A percentile compares a stretch with the other conserved stretches of the same genome.
Conservation (phyloP, 1,284 basidiomycete species). For the Neonothopanus nambi region DNA sequence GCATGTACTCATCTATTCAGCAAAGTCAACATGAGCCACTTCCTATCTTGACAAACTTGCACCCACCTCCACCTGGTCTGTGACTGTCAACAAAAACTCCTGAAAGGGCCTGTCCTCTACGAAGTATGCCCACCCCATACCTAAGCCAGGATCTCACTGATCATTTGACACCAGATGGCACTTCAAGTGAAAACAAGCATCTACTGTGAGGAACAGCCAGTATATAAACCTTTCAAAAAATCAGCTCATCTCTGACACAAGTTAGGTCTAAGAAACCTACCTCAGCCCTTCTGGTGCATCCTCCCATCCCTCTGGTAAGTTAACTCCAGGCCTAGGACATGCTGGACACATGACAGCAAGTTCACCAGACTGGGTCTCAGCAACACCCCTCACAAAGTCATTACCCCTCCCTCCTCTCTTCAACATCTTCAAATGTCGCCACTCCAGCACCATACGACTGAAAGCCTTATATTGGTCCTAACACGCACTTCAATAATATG, state of each 20-base stretch:
- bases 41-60: not conserved
- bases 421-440: too few species aligned
- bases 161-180: not conserved
- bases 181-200: conserved; percentile 22
- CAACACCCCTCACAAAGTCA: conserved; percentile 14
- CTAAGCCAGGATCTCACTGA: conserved; percentile 11
- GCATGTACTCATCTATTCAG: too few species aligned
- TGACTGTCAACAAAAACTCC: not conserved
- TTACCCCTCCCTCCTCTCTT: conserved; percentile 26
- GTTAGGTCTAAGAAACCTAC: too few species aligned
- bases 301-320: conserved; percentile 25
- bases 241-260: too few species aligned
- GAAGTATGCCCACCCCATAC: conserved; percentile 16
- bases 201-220: conserved; percentile 15
- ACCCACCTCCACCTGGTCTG: conserved; percentile 12
- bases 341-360: conserved; percentile 30
- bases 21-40: conserved; percentile 7
- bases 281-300: too few species aligned
- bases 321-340: conserved; percentile 28
- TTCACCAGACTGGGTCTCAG: conserved; percentile 16
- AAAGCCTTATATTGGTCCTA: conserved; percentile 29
- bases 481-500: not conserved
- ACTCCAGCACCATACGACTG: too few species aligned
- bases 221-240: conserved; percentile 22
- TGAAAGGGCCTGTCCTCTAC: conserved; percentile 8